Evolutionary conservation across 495 filamentous ascomycete species (phyloP).

Genomic region (Talaromyces ruber): DNA sequence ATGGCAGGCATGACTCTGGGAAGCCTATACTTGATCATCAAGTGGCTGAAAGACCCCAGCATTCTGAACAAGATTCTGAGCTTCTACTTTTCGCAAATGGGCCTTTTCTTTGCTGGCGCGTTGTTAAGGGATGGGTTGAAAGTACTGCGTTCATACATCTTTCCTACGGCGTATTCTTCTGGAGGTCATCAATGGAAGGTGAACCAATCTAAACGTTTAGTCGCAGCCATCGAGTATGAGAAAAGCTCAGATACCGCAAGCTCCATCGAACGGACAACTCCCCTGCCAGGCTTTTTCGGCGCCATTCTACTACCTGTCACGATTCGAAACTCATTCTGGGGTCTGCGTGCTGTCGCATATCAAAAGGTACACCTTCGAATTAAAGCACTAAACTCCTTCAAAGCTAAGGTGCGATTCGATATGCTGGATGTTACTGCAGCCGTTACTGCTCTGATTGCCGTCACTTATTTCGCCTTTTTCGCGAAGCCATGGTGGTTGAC

Average conservation of each 20-base stretch:
- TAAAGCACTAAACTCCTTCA: conserved; percentile 33
- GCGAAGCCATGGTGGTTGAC: conserved; percentile 71
- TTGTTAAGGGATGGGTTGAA: conserved; percentile 60
- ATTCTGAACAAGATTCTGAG: conserved; percentile 78
- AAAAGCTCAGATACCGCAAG: conserved; percentile 2
- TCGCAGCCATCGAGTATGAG: conserved; percentile 9
- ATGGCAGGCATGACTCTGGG: conserved; percentile 64
- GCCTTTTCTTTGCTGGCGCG: conserved; percentile 62
- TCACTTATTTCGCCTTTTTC: conserved; percentile 62
- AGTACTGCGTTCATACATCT: conserved; percentile 58
- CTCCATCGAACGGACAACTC: conserved; percentile 24
- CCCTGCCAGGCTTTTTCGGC: conserved; percentile 43
- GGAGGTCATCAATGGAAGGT: conserved; percentile 28
- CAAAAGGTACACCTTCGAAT: conserved; percentile 39
- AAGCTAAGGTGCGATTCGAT: conserved; percentile 37
- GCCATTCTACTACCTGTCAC: conserved; percentile 29
- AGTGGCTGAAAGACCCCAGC: conserved; percentile 74
- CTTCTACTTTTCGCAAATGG: conserved; percentile 76
- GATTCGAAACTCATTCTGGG: conserved; percentile 35
- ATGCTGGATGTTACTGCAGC: conserved; percentile 51
- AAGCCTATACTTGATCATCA: conserved; percentile 80
- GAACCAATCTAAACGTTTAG: conserved; percentile 23
- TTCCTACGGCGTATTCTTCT: conserved; percentile 49
- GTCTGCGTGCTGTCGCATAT: conserved; percentile 31
- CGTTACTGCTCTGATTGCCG: conserved; percentile 46